A percentile compares a stretch with the other conserved stretches of the same genome.
Conservation (phyloP, 2,329 filamentous ascomycete species). For the Colletotrichum tanaceti region DNA sequence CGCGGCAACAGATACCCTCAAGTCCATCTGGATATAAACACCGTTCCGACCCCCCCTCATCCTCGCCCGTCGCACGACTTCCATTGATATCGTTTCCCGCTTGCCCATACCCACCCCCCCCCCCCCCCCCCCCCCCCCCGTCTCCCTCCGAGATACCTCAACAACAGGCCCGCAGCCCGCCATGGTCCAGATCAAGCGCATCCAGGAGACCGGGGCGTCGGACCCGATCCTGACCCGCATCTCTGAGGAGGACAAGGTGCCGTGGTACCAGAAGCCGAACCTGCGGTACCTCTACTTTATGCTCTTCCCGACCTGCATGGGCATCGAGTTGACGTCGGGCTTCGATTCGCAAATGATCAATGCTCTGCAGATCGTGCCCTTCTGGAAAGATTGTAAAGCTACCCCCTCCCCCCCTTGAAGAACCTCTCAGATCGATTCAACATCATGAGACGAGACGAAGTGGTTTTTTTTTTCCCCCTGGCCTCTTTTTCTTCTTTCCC, state of each 20-base stretch:
- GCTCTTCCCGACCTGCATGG: conserved; percentile 70
- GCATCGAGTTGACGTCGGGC: conserved; percentile 65
- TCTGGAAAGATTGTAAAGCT: conserved; percentile 52
- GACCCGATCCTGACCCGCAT: conserved; percentile 50
- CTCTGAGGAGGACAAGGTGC: conserved; percentile 53
- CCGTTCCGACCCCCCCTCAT: neutral
- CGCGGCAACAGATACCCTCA: conserved; percentile 26
- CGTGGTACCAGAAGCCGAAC: conserved; percentile 71
- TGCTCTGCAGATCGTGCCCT: conserved; percentile 54
- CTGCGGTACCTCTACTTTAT: conserved; percentile 66
- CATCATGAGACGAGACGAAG: conserved; percentile 29
- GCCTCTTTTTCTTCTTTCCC: no score
- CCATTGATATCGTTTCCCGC: neutral
- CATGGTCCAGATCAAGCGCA: conserved; percentile 38
- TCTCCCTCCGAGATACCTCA: neutral
- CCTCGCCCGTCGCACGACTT: neutral
- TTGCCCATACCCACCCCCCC: neutral
- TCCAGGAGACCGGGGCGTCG: conserved; percentile 39
- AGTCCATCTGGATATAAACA: conserved; percentile 20
- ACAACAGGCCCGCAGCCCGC: neutral
- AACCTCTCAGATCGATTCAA: no score
- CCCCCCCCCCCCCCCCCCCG: neutral
- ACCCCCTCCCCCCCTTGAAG: no score
- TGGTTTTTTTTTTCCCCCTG: no score
- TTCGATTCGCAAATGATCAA: conserved; percentile 61